Percentiles rank a stretch among this genome's conserved stretches.
Conservation (phyloP, 163 green algal species). For the Picocystis sp. region DNA sequence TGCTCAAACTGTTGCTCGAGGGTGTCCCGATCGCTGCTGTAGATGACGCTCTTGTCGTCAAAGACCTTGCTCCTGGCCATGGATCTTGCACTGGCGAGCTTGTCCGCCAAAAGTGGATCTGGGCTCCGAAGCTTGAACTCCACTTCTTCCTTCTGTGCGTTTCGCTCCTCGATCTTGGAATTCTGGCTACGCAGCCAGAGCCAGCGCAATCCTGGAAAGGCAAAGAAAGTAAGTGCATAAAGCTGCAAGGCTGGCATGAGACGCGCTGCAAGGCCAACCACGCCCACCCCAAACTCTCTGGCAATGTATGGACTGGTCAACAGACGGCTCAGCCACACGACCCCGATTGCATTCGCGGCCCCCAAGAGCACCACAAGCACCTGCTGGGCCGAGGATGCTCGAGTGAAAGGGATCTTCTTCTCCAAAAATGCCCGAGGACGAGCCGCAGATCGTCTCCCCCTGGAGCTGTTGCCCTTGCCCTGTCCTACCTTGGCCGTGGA, state of each 20-base stretch:
- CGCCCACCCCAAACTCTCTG: slow-evolving; percentile 10
- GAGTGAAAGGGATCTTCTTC: too few relatives aligned
- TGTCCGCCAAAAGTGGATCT: too few relatives aligned
- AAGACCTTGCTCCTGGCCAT: too few relatives aligned
- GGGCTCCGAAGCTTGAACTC: too few relatives aligned
- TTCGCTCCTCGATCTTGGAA: slow-evolving; percentile 18
- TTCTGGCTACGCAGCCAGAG: slow-evolving; percentile 16
- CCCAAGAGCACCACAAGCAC: slow-evolving; percentile 16
- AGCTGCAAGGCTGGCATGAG: slow-evolving; percentile 16
- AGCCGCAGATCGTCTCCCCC: not conserved
- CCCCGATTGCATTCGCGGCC: slow-evolving; percentile 24
- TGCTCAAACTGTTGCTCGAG: too few relatives aligned
- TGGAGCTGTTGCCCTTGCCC: too few relatives aligned
- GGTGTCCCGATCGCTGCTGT: too few relatives aligned
- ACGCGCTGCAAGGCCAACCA: slow-evolving; percentile 11
- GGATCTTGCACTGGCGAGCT: too few relatives aligned
- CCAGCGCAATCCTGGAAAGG: slow-evolving; percentile 22
- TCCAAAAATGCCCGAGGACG: too few relatives aligned
- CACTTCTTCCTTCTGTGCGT: slow-evolving; percentile 2
- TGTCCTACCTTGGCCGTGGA: slow-evolving; percentile 10
- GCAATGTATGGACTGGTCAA: slow-evolving; percentile 11
- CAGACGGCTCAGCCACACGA: slow-evolving; percentile 18
- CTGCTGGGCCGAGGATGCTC: slow-evolving; percentile 2
- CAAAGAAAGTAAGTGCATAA: slow-evolving; percentile 31
- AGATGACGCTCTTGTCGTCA: too few relatives aligned